Conservation (phyloP, 768 basidiomycete species). For the Hypholoma fasciculare region DNA sequence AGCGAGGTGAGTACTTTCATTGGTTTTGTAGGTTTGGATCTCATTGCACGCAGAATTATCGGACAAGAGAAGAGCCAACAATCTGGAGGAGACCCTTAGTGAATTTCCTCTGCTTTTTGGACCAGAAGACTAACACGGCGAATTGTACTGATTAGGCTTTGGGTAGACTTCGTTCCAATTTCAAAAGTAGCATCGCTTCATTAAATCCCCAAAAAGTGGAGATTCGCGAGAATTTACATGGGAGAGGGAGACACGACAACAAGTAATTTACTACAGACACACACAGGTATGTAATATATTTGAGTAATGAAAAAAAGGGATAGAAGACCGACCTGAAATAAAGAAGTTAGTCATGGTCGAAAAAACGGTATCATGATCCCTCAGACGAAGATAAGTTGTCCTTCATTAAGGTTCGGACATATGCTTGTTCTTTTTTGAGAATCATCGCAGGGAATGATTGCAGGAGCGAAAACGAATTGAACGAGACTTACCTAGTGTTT, state of each 20-base stretch:
- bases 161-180: no score
- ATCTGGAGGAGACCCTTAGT: neutral
- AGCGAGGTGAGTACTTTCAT: constrained; percentile 30
- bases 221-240: no score
- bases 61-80: neutral
- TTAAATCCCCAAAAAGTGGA: no score
- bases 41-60: neutral
- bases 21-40: neutral
- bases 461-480: neutral
- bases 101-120: neutral
- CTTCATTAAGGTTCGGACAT: constrained; percentile 25
- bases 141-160: neutral
- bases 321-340: neutral
- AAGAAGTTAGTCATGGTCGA: neutral
- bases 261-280: no score
- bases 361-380: constrained; percentile 4
- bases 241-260: no score
- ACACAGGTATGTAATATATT: no score
- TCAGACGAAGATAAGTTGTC: constrained; percentile 24
- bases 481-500: constrained; percentile 1
- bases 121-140: neutral
- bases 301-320: no score
- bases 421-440: constrained; percentile 25
- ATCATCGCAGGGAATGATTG: constrained; percentile 18
- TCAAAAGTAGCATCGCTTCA: no score